phyloP scores from a whole-genome alignment of 2,329 filamentous ascomycete species.

The Xylaria sp. region DNA sequence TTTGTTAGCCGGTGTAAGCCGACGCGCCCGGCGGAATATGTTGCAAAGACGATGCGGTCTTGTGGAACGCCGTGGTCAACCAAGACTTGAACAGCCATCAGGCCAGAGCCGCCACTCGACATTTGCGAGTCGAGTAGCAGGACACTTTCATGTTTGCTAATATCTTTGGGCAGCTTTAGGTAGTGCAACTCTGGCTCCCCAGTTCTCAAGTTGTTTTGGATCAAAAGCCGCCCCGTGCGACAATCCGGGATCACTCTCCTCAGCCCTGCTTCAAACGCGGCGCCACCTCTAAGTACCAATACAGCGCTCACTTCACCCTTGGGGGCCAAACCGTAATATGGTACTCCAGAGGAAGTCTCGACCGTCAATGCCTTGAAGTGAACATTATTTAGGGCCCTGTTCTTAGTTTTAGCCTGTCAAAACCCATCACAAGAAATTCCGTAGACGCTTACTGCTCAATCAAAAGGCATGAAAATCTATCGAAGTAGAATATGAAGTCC shows the following conservation, averaged over 20 bases:
- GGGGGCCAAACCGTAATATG: slow-evolving; percentile 74
- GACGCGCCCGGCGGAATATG: slow-evolving; percentile 84
- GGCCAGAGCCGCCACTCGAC: slow-evolving; percentile 80
- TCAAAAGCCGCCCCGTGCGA: slow-evolving; percentile 84
- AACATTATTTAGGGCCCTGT: slow-evolving; percentile 76
- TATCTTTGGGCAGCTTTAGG: slow-evolving; percentile 76
- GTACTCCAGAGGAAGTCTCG: slow-evolving; percentile 71
- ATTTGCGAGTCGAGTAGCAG: slow-evolving; percentile 92
- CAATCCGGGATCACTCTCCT: slow-evolving; percentile 93
- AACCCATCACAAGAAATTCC: not conserved
- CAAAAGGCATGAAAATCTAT: slow-evolving; percentile 82
- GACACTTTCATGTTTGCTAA: slow-evolving; percentile 77
- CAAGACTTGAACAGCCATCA: slow-evolving; percentile 97
- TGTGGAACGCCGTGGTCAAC: slow-evolving; percentile 90
- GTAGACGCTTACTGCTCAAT: slow-evolving; percentile 69
- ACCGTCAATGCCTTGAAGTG: slow-evolving; percentile 69
- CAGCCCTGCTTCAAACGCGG: slow-evolving; percentile 84
- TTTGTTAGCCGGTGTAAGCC: slow-evolving; percentile 84
- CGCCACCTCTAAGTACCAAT: slow-evolving; percentile 85
- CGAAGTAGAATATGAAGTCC: slow-evolving; percentile 98
- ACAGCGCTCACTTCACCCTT: slow-evolving; percentile 83
- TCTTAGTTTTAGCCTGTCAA: not conserved
- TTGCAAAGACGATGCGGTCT: slow-evolving; percentile 87
- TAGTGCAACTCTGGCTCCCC: slow-evolving; percentile 95
- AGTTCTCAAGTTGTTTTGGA: slow-evolving; percentile 84